Conservation (phyloP, 208 protist species). For the Leishmania tarentolae region DNA sequence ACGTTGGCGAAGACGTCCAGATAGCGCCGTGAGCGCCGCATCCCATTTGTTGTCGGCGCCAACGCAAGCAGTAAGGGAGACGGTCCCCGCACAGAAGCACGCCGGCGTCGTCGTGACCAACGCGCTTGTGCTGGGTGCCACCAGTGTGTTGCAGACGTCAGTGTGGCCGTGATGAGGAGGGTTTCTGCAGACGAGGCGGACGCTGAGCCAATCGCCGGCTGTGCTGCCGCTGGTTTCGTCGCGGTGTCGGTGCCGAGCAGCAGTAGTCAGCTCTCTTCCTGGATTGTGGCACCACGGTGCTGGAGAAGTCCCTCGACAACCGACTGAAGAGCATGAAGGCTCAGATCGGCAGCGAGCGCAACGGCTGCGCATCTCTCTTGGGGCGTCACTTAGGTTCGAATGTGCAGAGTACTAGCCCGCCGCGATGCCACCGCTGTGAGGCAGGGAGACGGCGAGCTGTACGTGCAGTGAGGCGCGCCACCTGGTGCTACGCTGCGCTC, state of each 20-base stretch:
- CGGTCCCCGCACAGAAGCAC: not conserved
- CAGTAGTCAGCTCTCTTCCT: not conserved
- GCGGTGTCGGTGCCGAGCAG: not conserved
- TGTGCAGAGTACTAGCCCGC: not conserved
- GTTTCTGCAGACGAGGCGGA: not conserved
- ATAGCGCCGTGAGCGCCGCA: constrained; percentile 5
- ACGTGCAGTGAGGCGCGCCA: not conserved
- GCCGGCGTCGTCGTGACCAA: not conserved
- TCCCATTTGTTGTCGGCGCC: not conserved
- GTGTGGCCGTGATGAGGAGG: not conserved
- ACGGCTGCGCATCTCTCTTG: not conserved
- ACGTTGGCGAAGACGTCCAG: constrained; percentile 9
- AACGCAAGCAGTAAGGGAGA: constrained; percentile 11
- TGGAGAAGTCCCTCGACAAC: constrained; percentile 1
- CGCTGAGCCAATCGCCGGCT: not conserved
- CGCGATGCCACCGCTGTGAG: not conserved
- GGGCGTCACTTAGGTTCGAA: not conserved
- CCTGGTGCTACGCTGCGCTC: not conserved
- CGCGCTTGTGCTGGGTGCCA: not conserved
- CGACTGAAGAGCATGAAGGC: not conserved
- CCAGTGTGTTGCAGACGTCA: not conserved
- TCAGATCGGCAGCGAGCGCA: not conserved
- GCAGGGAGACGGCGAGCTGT: not conserved
- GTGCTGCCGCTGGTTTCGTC: not conserved
- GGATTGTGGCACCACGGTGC: not conserved